These are phyloP conservation scores for Thecaphora thlaspeos DNA, from an alignment of 1,284 basidiomycete genomes.

Conservation along the genomic window DNA sequence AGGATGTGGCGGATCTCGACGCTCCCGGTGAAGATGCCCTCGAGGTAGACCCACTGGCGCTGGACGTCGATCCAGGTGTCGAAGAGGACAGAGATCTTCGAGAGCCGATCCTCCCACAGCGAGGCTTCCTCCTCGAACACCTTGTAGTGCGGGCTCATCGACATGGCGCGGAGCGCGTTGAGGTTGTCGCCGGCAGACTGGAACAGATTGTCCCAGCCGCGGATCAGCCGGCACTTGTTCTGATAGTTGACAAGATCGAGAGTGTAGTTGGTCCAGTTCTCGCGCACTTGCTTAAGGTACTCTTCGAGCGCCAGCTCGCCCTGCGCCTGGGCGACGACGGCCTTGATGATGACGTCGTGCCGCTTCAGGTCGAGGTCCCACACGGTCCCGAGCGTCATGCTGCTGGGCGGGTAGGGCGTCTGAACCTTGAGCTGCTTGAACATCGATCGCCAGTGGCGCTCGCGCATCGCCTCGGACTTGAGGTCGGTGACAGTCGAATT, in stretches of 20 bases:
- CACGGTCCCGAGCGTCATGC: constrained; percentile 92
- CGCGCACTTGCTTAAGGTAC: constrained; percentile 69
- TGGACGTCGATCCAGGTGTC: constrained; percentile 99
- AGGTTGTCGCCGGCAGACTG: constrained; percentile 65
- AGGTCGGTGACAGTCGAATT: constrained; percentile 86
- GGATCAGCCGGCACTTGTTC: constrained; percentile 94
- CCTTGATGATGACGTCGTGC: constrained; percentile 87
- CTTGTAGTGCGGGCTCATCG: constrained; percentile 55
- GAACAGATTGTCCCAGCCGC: constrained; percentile 82
- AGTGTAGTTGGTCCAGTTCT: constrained; percentile 93
- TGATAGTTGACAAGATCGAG: constrained; percentile 97
- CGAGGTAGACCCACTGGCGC: constrained; percentile 98
- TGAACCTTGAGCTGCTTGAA: constrained; percentile 78
- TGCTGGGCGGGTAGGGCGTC: constrained; percentile 59
- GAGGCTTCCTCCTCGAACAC: constrained; percentile 60
- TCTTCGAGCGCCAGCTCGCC: constrained; percentile 70
- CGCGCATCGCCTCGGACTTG: constrained; percentile 94
- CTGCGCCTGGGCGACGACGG: constrained; percentile 94
- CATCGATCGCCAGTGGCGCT: constrained; percentile 96
- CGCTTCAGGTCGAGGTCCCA: constrained; percentile 95
- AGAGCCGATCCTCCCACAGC: constrained; percentile 58
- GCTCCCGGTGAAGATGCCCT: constrained; percentile 99
- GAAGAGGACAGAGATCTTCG: constrained; percentile 70
- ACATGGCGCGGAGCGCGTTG: constrained; percentile 92
- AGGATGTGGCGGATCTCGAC: constrained; percentile 78